phyloP scores from a whole-genome alignment of 2,329 filamentous ascomycete species.

The Septoria linicola region DNA sequence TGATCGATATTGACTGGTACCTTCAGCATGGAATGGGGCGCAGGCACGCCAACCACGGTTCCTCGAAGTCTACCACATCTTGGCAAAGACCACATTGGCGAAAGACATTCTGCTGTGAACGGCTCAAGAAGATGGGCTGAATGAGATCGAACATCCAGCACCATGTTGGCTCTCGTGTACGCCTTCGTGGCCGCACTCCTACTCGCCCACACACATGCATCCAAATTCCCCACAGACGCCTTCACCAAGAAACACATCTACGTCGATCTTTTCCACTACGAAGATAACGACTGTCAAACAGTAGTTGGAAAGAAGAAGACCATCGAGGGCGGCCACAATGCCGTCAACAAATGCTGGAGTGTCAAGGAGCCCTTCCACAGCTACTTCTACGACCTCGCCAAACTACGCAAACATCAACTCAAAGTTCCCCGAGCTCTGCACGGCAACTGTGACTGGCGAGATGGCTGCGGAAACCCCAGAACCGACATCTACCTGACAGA shows the following conservation, averaged over 20 bases:
- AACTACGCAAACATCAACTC: neutral
- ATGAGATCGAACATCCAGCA: neutral
- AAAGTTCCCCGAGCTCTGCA: neutral
- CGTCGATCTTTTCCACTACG: constrained; percentile 1
- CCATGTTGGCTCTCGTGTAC: neutral
- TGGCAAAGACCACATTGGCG: too few relatives aligned
- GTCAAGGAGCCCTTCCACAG: neutral
- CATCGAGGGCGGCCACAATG: neutral
- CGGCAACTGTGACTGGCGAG: constrained; percentile 9
- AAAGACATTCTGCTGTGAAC: neutral
- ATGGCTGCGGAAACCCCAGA: constrained; percentile 5
- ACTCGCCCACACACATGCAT: neutral
- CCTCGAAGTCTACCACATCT: too few relatives aligned
- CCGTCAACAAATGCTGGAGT: neutral
- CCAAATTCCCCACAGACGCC: neutral
- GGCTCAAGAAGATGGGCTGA: too few relatives aligned
- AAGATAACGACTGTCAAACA: constrained; percentile 4
- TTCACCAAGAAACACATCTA: neutral
- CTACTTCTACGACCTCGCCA: constrained; percentile 1
- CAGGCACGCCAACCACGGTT: neutral
- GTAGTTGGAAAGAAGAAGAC: neutral
- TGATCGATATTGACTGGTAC: neutral
- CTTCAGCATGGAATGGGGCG: neutral
- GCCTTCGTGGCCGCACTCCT: neutral
- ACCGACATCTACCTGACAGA: constrained; percentile 6